These are phyloP conservation scores for Trypanosomatidae sp. DNA, from an alignment of 208 protist species.

Conservation along the genomic window DNA sequence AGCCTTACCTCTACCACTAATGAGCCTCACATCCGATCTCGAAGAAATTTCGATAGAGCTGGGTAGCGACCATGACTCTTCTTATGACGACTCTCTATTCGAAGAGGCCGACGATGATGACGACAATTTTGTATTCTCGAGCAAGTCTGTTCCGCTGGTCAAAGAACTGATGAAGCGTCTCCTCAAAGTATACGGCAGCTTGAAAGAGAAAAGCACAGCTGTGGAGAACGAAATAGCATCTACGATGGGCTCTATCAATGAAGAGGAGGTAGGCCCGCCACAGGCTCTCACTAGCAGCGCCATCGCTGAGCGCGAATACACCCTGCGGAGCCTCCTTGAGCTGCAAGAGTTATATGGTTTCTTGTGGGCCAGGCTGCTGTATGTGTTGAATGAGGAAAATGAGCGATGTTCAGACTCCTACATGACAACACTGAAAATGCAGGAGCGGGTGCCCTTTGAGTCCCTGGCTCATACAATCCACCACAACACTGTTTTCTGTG, in stretches of 20 bases:
- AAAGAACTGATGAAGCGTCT: conserved; percentile 52
- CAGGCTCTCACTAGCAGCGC: conserved; percentile 3
- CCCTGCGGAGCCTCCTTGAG: conserved; percentile 12
- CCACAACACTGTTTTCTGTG: conserved; percentile 79
- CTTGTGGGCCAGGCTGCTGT: conserved; percentile 49
- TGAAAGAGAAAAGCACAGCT: conserved; percentile 19
- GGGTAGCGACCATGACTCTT: conserved; percentile 16
- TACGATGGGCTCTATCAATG: conserved; percentile 5
- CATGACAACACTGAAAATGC: conserved; percentile 66
- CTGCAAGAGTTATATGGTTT: conserved; percentile 24
- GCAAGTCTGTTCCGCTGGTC: conserved; percentile 26
- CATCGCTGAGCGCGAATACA: conserved; percentile 10
- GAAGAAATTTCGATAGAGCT: conserved; percentile 31
- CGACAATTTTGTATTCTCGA: conserved; percentile 37
- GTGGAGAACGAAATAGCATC: conserved; percentile 20
- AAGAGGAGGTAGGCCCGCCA: neutral
- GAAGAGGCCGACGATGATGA: conserved; percentile 37
- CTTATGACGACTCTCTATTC: conserved; percentile 22
- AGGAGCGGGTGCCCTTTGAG: conserved; percentile 79
- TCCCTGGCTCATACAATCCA: conserved; percentile 70
- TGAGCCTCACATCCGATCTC: conserved; percentile 14
- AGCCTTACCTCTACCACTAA: conserved; percentile 11
- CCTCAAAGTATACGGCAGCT: conserved; percentile 23
- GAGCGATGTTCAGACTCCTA: conserved; percentile 68
- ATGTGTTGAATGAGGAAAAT: conserved; percentile 68